Evolutionary conservation across 2,329 filamentous ascomycete genomes (phyloP).

Genomic region (Coleophoma eucalyptorum): DNA sequence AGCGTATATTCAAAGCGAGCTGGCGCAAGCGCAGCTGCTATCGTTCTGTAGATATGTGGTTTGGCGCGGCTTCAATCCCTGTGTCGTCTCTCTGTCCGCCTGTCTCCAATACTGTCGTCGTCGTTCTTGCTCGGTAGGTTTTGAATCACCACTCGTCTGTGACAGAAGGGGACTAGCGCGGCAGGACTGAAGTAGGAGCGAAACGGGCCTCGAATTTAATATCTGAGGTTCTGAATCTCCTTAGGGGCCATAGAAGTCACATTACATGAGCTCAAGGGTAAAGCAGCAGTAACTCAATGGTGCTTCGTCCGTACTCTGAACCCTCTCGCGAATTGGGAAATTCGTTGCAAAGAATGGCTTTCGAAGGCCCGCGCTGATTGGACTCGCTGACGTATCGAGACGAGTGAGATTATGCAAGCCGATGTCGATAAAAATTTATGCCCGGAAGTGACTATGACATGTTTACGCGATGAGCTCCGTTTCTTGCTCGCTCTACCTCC

Average conservation of each 20-base stretch:
- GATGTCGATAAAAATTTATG: conserved; percentile 1
- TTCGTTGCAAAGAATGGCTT: too few relatives aligned
- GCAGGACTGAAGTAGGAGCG: neutral
- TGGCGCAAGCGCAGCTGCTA: conserved; percentile 17
- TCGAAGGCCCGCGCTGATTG: neutral
- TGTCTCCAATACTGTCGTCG: conserved; percentile 5
- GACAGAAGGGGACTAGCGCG: neutral
- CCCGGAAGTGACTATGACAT: neutral
- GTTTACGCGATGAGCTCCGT: neutral
- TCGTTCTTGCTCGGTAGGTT: conserved; percentile 1
- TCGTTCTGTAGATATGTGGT: conserved; percentile 2
- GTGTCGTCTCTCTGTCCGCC: conserved; percentile 2
- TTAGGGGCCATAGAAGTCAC: too few relatives aligned
- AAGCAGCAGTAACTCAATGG: too few relatives aligned
- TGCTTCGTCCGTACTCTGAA: too few relatives aligned
- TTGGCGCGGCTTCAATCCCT: conserved; percentile 7
- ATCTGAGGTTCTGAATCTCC: too few relatives aligned
- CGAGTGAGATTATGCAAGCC: conserved; percentile 1
- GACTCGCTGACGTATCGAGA: neutral
- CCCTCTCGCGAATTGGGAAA: too few relatives aligned
- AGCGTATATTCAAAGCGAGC: conserved; percentile 9
- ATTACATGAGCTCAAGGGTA: too few relatives aligned
- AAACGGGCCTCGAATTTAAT: too few relatives aligned
- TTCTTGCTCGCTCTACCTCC: too few relatives aligned
- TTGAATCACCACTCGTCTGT: too few relatives aligned